A percentile compares a stretch with the other conserved stretches of the same genome.
Conservation (phyloP, 2,329 filamentous ascomycete species). For the Colletotrichum tofieldiae region DNA sequence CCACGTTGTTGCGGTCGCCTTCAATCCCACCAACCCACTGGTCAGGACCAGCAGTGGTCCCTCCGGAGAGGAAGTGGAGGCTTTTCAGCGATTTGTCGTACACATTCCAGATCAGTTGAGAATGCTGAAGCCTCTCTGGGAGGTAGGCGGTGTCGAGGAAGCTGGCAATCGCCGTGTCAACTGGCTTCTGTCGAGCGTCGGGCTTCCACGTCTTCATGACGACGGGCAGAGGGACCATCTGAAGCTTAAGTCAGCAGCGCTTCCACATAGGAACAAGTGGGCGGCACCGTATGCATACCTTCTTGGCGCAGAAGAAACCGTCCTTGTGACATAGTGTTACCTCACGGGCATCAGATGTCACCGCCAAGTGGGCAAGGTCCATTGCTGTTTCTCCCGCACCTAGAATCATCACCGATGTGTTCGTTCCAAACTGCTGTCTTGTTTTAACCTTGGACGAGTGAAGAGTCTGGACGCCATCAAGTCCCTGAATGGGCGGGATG, state of each 20-base stretch:
- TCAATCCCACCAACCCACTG: slow-evolving; percentile 66
- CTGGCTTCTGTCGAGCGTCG: slow-evolving; percentile 55
- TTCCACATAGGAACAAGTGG: no score
- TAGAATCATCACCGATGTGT: slow-evolving; percentile 59
- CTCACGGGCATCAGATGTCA: slow-evolving; percentile 58
- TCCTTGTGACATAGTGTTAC: slow-evolving; percentile 62
- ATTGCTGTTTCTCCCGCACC: slow-evolving; percentile 64
- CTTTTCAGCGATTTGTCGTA: slow-evolving; percentile 63
- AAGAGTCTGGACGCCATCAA: slow-evolving; percentile 54
- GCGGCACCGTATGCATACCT: slow-evolving; percentile 49
- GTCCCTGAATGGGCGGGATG: slow-evolving; percentile 57
- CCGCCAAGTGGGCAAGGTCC: slow-evolving; percentile 61
- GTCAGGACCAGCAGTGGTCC: slow-evolving; percentile 61
- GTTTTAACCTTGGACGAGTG: slow-evolving; percentile 62
- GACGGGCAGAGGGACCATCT: slow-evolving; percentile 28
- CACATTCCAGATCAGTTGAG: slow-evolving; percentile 59
- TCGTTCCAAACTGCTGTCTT: slow-evolving; percentile 58
- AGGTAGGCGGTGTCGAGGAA: slow-evolving; percentile 68
- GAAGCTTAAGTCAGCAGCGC: background rate
- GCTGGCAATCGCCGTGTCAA: slow-evolving; percentile 63
- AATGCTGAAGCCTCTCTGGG: slow-evolving; percentile 62
- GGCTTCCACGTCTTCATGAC: slow-evolving; percentile 29
- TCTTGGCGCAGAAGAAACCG: slow-evolving; percentile 63
- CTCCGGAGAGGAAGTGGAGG: slow-evolving; percentile 61
- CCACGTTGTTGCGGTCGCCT: slow-evolving; percentile 53